Evolutionary conservation across 129 eudicot species (phyloP), one percentile per base, ranked within the genome.

Genomic region (Flaveria bidentis): DNA sequence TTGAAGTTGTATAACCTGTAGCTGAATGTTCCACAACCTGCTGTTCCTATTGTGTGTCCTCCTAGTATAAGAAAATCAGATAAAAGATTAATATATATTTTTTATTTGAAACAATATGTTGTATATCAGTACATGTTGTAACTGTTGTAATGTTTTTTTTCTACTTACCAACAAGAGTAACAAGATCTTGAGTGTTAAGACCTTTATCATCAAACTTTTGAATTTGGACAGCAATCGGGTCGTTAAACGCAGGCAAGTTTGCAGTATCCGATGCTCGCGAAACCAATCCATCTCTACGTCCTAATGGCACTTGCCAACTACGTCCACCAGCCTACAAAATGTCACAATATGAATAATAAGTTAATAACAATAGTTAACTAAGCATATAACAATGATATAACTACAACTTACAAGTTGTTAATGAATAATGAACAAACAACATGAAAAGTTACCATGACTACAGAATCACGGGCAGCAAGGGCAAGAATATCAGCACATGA

Each of bases 401-500:
- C 39, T 33, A 33, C 39, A 33, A 33, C 39, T 33, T 33, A 5
- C 9, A 69, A 44, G 6, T 42, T 47, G 4, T 47, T 47, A 2
- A 47, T 8, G 1, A 46, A 11, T 44, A 2, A 9, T 0, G 2
- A 46, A 9, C 0, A 9, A 47, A 47, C 15, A 13, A 9, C 12
- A 9, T 44, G 47, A 44, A 44, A 9, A 44, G 58, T 73, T 80
- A 91, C 97, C 83, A 84, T 67, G 57, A 88, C 81, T 9, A 91
- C 96, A 0, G 97, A 87, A 67, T 91, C 97, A 78, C 97, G 86
- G 55, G 97, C 96, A 8, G 92, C 96, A 65, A 89, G 62, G 56
- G 96, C 90, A 61, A 91, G 87, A 83, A 91, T 89, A 77, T 91
- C 97, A 80, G 97, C 96, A 72, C 97, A 91, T 58, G 97, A 89